Conservation (phyloP, 2,329 filamentous ascomycete species). For the Plenodomus biglobosus region DNA sequence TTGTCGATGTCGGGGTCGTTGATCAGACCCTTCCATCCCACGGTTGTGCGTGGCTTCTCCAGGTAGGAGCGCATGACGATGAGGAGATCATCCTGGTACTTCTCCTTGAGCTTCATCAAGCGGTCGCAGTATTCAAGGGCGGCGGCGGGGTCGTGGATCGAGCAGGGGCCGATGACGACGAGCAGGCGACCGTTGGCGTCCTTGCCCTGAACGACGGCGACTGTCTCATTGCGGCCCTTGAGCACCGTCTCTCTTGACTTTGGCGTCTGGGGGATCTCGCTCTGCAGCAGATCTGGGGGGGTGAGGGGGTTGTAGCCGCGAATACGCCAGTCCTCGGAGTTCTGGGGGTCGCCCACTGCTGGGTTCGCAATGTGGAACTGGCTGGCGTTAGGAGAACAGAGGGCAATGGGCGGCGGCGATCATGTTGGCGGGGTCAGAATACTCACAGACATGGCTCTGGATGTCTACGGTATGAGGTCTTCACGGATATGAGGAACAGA, state of each 20-base stretch:
- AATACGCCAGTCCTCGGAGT: constrained; percentile 56
- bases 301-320: constrained; percentile 92
- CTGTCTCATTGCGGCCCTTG: constrained; percentile 61
- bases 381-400: constrained; percentile 21
- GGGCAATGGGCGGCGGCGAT: constrained; percentile 9
- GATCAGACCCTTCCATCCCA: constrained; percentile 98
- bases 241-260: constrained; percentile 60
- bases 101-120: constrained; percentile 77
- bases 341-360: constrained; percentile 52
- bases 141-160: constrained; percentile 89
- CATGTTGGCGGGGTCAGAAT: constrained; percentile 4
- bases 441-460: constrained; percentile 31
- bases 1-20: constrained; percentile 99
- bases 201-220: constrained; percentile 62
- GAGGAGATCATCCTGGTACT: constrained; percentile 84
- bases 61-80: constrained; percentile 98
- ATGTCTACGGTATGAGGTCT: background rate
- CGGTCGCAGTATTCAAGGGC: constrained; percentile 91
- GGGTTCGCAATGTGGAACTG: constrained; percentile 56
- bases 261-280: constrained; percentile 71
- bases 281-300: constrained; percentile 89
- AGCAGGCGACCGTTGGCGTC: constrained; percentile 62
- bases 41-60: constrained; percentile 96
- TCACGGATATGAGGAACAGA: background rate
- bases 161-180: constrained; percentile 92